Base-by-base conservation (phyloP, 805 yeast species). In the Cyberlindnera xishuangbannaensis region DNA sequence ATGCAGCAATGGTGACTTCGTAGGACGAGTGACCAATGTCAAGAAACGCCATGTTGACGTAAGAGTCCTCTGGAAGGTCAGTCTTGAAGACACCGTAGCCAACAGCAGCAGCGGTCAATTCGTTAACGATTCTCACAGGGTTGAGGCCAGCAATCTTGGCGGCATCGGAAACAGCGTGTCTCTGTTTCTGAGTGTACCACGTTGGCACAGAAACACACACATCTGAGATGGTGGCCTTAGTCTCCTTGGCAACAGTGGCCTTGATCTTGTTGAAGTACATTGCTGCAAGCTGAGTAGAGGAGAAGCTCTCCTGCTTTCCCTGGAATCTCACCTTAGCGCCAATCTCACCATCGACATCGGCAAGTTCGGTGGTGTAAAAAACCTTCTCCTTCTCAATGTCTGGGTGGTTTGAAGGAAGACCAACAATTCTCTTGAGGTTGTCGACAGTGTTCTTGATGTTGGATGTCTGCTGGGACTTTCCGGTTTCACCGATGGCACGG, bases 71-170 rank as follows among this genome's bases (percentile, higher is more conserved):
- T 55, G 97, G 96, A 55, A 92, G 73, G 58, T 90, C 97, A 47
- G 83, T 75, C 76, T 92, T 88, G 82, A 92, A 92, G 41, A 92
- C 96, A 72, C 98, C 98, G 70, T 92, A 94, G 52, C 97, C 94
- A 47, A 92, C 95, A 54, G 97, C 97, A 42, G 98, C 98, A 41
- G 98, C 97, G 38, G 97, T 88, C 48, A 84, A 81, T 62, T 92
- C 99, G 64, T 92, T 92, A 51, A 92, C 95, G 45, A 92, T 78
- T 76, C 98, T 84, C 40, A 92, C 97, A 41, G 98, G 97, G 78
- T 92, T 92, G 58, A 92, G 74, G 45, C 95, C 95, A 40, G 98
- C 97, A 60, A 92, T 83, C 59, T 73, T 76, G 56, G 95, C 90
- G 38, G 98, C 96, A 60, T 92, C 97, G 41, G 86, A 73, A 47